Percentiles rank a stretch among this genome's conserved stretches.
Conservation (phyloP, 805 yeast genomes). For the Wickerhamiella kazuoi region DNA sequence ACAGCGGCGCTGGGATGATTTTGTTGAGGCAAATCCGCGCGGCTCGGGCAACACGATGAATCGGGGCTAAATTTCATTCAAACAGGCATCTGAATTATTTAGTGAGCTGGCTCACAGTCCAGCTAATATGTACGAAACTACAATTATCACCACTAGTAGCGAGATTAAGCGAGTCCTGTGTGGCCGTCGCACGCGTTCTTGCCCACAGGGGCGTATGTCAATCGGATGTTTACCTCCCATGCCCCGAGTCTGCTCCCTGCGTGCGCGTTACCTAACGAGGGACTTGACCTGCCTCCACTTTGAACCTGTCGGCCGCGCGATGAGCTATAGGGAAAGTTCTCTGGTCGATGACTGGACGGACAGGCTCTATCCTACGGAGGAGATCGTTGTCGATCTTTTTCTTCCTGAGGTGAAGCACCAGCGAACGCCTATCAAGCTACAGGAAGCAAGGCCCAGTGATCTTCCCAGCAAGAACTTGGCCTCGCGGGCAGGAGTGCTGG, state of each 20-base stretch:
- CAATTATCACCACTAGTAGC: too few relatives aligned
- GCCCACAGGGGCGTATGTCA: too few relatives aligned
- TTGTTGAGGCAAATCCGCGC: slow-evolving; percentile 64
- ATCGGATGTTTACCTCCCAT: too few relatives aligned
- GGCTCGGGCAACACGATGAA: slow-evolving; percentile 84
- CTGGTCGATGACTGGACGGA: not conserved
- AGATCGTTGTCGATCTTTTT: not conserved
- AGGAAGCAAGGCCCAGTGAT: not conserved
- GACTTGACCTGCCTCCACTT: too few relatives aligned
- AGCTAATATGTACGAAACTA: too few relatives aligned
- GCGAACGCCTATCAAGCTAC: not conserved
- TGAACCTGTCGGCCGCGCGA: too few relatives aligned
- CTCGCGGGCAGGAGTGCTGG: not conserved
- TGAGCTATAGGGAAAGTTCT: not conserved
- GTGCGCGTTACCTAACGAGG: too few relatives aligned
- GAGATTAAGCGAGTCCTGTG: too few relatives aligned
- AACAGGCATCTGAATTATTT: too few relatives aligned
- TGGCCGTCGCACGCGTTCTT: too few relatives aligned
- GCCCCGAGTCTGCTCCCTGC: too few relatives aligned
- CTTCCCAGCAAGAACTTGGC: not conserved
- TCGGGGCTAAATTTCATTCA: slow-evolving; percentile 42
- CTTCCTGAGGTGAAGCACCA: not conserved
- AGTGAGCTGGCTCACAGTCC: too few relatives aligned
- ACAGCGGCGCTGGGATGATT: slow-evolving; percentile 83
- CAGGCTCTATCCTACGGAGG: not conserved